Conservation (phyloP, 805 yeast genomes). For the Spencermartinsiella europaea region DNA sequence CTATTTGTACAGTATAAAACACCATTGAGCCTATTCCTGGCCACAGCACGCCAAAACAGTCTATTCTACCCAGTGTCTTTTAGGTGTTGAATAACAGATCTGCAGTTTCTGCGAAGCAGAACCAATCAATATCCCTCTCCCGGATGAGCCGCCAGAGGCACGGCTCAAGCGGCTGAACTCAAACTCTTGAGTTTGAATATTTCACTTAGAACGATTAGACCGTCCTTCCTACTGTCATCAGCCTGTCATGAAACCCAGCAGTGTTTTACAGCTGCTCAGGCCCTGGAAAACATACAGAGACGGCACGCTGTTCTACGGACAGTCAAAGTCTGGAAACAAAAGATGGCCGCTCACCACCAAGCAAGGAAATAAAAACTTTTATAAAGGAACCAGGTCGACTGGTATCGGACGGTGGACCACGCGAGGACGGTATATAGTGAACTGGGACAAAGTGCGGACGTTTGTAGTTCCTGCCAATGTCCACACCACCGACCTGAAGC, state of each 20-base stretch:
- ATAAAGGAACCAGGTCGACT: conserved; percentile 94
- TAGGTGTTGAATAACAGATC: too few relatives aligned
- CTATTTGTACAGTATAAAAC: too few relatives aligned
- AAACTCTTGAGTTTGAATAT: too few relatives aligned
- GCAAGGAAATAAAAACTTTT: conserved; percentile 88
- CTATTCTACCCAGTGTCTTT: too few relatives aligned
- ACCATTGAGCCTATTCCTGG: too few relatives aligned
- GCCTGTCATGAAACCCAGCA: conserved; percentile 36
- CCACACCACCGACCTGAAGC: conserved; percentile 45
- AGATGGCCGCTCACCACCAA: conserved; percentile 79
- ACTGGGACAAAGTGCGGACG: conserved; percentile 85
- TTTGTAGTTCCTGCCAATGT: conserved; percentile 69
- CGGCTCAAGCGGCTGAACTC: too few relatives aligned
- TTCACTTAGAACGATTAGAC: too few relatives aligned
- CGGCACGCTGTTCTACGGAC: conserved; percentile 80
- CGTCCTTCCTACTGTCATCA: too few relatives aligned
- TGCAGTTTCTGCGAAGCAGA: too few relatives aligned
- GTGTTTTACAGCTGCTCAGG: conserved; percentile 49
- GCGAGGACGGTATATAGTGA: conserved; percentile 67
- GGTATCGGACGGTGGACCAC: conserved; percentile 82
- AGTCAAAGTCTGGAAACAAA: conserved; percentile 71
- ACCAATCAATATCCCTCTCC: too few relatives aligned
- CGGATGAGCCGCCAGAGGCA: too few relatives aligned
- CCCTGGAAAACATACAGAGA: conserved; percentile 88
- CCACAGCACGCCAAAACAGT: too few relatives aligned